Base-by-base conservation (phyloP, 108 stramenopile genomes). In the Licmophora abbreviata region DNA sequence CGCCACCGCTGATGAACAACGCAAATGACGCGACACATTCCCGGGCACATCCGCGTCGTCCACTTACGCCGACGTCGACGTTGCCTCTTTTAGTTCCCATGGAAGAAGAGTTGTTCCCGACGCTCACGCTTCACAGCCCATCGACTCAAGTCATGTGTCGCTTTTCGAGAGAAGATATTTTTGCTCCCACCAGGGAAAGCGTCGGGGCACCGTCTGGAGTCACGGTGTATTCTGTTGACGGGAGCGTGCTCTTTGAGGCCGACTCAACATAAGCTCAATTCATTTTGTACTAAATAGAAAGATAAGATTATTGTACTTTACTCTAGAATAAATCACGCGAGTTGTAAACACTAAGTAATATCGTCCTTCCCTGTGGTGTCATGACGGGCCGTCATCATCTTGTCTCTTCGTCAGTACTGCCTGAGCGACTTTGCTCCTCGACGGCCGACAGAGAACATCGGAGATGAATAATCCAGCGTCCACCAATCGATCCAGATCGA, bases 101-200 rank as follows among this genome's bases (percentile, higher is more conserved):
- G 34, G 85, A 79, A 47, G 87, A 91, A 66, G 95, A 96, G 43
- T 42, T 96, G 18, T 96, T 83, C 41, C 91, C 95, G 29, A 96
- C 95, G 6, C 68, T 94, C 10, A 94, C 95, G 1, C 60, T 96
- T 11, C 93, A 94, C 48, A 91, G 86, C 51, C 66, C 91, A 11
- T 71, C 62, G 49, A 90, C 93, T 21, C 63, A 88, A 32, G 92
- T 95, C 41, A 68, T 94, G 84, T 82, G 89, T 49, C 74, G 85
- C 34, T 94, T 94, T 36, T 90, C 78, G 52, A 69, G 91, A 6
- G 86, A 84, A 32, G 95, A 97, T 69, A 57, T 97, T 17, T 44
- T 89, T 7, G 79, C 79, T 11, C 54, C 28, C 11, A 75, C 86
- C 10, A 51, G 81, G 26, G 79, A 64, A 46, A 29, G 22, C 11